phyloP scores from a whole-genome alignment of 805 yeast genomes.

The Pichia pseudocactophila region DNA sequence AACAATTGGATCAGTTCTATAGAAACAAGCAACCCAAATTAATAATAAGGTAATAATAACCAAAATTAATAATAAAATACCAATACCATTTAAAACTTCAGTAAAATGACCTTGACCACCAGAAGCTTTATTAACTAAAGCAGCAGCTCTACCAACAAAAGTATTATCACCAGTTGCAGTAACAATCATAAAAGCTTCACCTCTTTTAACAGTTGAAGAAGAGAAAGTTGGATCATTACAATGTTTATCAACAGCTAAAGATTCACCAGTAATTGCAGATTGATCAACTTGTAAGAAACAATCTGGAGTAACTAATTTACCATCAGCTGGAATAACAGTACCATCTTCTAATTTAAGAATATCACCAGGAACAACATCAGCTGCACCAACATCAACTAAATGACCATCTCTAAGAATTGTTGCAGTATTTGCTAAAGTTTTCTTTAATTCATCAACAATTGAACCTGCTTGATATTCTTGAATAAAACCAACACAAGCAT shows the following conservation, averaged over 20 bases:
- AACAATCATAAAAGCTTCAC: slow-evolving; percentile 90
- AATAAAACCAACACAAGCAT: slow-evolving; percentile 91
- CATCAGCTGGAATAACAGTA: slow-evolving; percentile 87
- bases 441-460: slow-evolving; percentile 92
- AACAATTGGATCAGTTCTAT: slow-evolving; percentile 83
- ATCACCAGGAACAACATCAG: slow-evolving; percentile 91
- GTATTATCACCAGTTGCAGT: slow-evolving; percentile 94
- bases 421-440: slow-evolving; percentile 88
- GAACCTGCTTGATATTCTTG: slow-evolving; percentile 99
- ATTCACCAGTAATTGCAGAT: slow-evolving; percentile 97
- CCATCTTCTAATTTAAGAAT: slow-evolving; percentile 86
- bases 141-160: slow-evolving; percentile 95
- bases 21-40: slow-evolving; percentile 92
- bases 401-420: slow-evolving; percentile 76
- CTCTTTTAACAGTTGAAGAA: slow-evolving; percentile 91
- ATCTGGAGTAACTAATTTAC: slow-evolving; percentile 74
- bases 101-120: slow-evolving; percentile 94
- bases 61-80: slow-evolving; percentile 81
- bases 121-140: slow-evolving; percentile 89
- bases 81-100: slow-evolving; percentile 95
- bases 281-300: slow-evolving; percentile 87
- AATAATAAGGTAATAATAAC: slow-evolving; percentile 80
- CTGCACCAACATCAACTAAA: slow-evolving; percentile 63
- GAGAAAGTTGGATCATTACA: slow-evolving; percentile 83
- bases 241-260: slow-evolving; percentile 88